These are phyloP conservation scores for Colletotrichum ledebouriae DNA, from an alignment of 2,329 filamentous ascomycete genomes.

Conservation along the genomic window DNA sequence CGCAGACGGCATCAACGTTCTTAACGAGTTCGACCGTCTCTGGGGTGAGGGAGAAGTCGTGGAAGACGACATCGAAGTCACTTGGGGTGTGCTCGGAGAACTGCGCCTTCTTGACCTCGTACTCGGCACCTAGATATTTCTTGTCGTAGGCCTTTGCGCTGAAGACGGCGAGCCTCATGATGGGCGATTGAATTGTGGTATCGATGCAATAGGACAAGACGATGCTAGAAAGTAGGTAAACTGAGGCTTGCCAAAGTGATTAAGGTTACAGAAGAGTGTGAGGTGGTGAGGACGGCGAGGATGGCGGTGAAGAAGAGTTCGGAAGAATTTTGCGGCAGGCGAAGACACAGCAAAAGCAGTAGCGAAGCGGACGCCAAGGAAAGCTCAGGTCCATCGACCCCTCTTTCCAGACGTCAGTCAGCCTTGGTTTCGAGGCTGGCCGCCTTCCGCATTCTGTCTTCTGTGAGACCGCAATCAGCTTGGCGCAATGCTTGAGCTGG, in stretches of 20 bases:
- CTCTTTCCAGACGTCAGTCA: constrained; percentile 1
- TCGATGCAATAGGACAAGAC: not conserved
- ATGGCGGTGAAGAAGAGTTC: not conserved
- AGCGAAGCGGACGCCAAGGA: too few species aligned
- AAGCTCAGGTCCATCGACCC: not conserved
- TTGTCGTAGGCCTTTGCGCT: constrained; percentile 75
- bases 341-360: constrained; percentile 2
- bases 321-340: constrained; percentile 5
- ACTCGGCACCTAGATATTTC: constrained; percentile 62
- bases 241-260: not conserved
- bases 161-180: constrained; percentile 73
- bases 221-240: not conserved
- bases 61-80: constrained; percentile 66
- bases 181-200: not conserved
- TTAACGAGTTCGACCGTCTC: constrained; percentile 66
- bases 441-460: not conserved
- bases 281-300: not conserved
- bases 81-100: constrained; percentile 48
- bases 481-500: not conserved
- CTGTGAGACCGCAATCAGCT: not conserved
- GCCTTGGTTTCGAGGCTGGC: constrained; percentile 4
- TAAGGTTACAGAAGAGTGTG: not conserved
- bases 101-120: constrained; percentile 32
- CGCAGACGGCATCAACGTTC: constrained; percentile 70
- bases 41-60: constrained; percentile 68